Percentiles rank a stretch among this genome's conserved stretches.
phyloP scores from a whole-genome alignment of 371 early-diverging fungal genomes.

The Mucor saturninus region DNA sequence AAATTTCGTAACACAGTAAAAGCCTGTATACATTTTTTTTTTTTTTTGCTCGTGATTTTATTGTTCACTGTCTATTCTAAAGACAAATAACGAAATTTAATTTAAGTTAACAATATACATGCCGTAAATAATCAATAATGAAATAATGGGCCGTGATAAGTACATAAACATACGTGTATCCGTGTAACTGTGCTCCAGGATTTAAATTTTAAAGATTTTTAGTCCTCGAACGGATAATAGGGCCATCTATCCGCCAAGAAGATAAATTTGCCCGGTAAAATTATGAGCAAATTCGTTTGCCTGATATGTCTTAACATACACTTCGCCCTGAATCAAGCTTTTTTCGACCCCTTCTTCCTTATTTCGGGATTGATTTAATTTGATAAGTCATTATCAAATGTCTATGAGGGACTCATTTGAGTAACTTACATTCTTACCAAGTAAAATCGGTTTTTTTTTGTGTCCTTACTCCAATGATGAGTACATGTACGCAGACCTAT shows the following conservation, averaged over 20 bases:
- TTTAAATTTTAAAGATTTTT: neutral
- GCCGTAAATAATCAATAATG: neutral
- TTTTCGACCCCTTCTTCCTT: no score
- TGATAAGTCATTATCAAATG: neutral
- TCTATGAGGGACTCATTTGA: no score
- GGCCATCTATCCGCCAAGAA: neutral
- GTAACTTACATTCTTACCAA: no score
- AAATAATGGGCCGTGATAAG: no score
- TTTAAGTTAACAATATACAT: neutral
- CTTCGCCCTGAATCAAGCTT: no score
- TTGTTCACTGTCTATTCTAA: neutral
- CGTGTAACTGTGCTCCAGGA: no score
- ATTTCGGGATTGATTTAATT: no score
- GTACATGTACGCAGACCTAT: no score
- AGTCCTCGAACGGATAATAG: constrained; percentile 5
- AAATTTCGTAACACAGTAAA: neutral
- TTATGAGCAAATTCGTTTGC: neutral
- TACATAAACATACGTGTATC: no score
- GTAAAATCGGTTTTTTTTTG: no score
- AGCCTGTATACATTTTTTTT: neutral
- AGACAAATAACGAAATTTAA: neutral
- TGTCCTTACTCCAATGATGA: no score
- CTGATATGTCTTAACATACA: no score
- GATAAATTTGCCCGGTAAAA: neutral
- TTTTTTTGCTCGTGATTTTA: neutral